Conservation (phyloP, 1,284 basidiomycete species). For the Ustilago lituana region DNA sequence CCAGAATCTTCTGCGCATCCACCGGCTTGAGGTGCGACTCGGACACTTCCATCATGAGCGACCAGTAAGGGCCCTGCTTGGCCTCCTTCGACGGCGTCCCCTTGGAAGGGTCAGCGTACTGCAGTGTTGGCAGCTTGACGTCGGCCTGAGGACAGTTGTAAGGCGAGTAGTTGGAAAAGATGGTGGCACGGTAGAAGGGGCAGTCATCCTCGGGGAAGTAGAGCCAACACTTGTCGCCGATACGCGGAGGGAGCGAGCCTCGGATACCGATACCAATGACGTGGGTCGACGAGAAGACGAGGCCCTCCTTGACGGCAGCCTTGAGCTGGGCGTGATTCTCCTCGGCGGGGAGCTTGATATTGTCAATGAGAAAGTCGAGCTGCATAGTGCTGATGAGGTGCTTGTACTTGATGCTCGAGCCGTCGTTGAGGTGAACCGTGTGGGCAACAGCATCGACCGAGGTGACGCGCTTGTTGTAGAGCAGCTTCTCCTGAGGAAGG, state of each 20-base stretch:
- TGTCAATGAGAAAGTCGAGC: constrained; percentile 69
- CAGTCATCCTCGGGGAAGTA: constrained; percentile 71
- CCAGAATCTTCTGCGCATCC: constrained; percentile 69
- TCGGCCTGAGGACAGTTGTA: constrained; percentile 70
- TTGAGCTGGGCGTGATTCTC: constrained; percentile 67
- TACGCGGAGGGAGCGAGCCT: constrained; percentile 70
- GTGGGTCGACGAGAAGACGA: constrained; percentile 71
- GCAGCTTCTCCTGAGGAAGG: constrained; percentile 69
- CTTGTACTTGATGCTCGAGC: constrained; percentile 69
- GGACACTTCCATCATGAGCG: constrained; percentile 71
- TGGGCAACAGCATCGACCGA: constrained; percentile 69
- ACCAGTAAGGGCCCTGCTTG: constrained; percentile 70
- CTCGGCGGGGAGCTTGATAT: constrained; percentile 66
- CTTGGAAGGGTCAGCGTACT: constrained; percentile 69
- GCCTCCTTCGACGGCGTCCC: constrained; percentile 66
- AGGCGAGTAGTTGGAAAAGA: constrained; percentile 72
- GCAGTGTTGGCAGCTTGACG: constrained; percentile 69
- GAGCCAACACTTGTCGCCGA: constrained; percentile 72
- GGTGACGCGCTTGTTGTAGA: constrained; percentile 68
- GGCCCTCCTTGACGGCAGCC: constrained; percentile 67
- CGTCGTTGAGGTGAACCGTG: constrained; percentile 69
- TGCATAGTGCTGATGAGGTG: constrained; percentile 70
- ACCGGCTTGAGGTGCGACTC: constrained; percentile 71
- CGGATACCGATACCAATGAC: constrained; percentile 71
- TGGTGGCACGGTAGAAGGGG: constrained; percentile 72